These are phyloP conservation scores for Candida maltosa DNA, from an alignment of 805 yeast genomes.

Conservation along the genomic window DNA sequence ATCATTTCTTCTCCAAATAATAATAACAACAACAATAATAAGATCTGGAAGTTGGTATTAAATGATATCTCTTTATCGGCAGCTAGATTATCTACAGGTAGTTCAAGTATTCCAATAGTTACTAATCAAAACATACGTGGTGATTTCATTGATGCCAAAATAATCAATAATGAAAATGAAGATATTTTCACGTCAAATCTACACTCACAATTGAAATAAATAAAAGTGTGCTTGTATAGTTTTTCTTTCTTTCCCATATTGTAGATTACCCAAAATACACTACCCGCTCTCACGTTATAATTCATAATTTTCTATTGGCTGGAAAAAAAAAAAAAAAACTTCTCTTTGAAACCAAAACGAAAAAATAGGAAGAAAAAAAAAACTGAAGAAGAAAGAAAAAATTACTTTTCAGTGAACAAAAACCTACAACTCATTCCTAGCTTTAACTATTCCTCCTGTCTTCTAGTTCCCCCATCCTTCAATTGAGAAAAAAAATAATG, in stretches of 20 bases:
- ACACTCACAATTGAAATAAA: conserved; percentile 13
- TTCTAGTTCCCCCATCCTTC: background rate
- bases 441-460: background rate
- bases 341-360: too few relatives aligned
- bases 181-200: conserved; percentile 20
- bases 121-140: conserved; percentile 21
- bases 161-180: conserved; percentile 7
- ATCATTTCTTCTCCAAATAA: background rate
- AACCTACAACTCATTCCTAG: too few relatives aligned
- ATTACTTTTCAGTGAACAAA: too few relatives aligned
- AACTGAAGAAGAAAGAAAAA: too few relatives aligned
- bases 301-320: conserved; percentile 6
- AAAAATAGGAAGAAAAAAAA: too few relatives aligned
- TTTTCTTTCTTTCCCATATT: too few relatives aligned
- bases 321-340: too few relatives aligned
- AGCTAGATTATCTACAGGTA: conserved; percentile 34
- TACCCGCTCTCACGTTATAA: too few relatives aligned
- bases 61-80: conserved; percentile 35
- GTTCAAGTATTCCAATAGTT: conserved; percentile 17
- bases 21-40: background rate
- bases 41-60: conserved; percentile 28
- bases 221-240: conserved; percentile 1
- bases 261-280: background rate
- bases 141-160: conserved; percentile 25
- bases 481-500: conserved; percentile 17